These are phyloP conservation scores for Mycena amicta DNA, from an alignment of 768 basidiomycete species.

Conservation along the genomic window DNA sequence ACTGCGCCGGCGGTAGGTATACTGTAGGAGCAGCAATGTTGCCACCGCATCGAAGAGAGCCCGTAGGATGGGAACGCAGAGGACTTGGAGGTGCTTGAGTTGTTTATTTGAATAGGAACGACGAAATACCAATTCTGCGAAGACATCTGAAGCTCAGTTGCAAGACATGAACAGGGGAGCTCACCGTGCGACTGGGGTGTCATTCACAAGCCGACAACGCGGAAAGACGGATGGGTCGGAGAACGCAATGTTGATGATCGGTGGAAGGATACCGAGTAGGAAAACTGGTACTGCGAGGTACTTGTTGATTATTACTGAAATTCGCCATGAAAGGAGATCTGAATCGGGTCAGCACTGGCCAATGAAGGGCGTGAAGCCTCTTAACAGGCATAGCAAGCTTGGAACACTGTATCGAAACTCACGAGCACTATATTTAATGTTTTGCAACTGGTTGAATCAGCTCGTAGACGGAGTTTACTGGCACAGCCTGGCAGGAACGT, in stretches of 20 bases:
- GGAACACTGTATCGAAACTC: slow-evolving; percentile 1
- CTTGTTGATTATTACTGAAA: not conserved
- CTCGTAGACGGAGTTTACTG: not conserved
- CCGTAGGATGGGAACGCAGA: too few species aligned
- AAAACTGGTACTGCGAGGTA: not conserved
- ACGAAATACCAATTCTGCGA: too few species aligned
- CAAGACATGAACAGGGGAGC: not conserved
- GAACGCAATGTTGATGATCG: slow-evolving; percentile 3
- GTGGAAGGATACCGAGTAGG: not conserved
- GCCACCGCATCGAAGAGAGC: not conserved
- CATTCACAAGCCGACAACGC: slow-evolving; percentile 3
- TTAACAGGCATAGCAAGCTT: not conserved
- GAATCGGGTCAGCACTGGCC: not conserved
- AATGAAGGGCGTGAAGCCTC: not conserved
- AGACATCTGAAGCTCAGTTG: too few species aligned
- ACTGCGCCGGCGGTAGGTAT: too few species aligned
- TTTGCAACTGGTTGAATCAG: not conserved
- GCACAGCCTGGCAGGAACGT: too few species aligned
- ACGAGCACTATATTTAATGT: not conserved
- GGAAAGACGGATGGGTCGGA: slow-evolving; percentile 2
- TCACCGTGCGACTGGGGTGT: not conserved
- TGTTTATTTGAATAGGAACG: too few species aligned
- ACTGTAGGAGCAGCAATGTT: not conserved
- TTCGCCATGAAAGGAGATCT: not conserved
- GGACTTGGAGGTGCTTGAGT: too few species aligned